Base-by-base conservation (phyloP, 1,284 basidiomycete genomes). In the Cryptococcus floricola region DNA sequence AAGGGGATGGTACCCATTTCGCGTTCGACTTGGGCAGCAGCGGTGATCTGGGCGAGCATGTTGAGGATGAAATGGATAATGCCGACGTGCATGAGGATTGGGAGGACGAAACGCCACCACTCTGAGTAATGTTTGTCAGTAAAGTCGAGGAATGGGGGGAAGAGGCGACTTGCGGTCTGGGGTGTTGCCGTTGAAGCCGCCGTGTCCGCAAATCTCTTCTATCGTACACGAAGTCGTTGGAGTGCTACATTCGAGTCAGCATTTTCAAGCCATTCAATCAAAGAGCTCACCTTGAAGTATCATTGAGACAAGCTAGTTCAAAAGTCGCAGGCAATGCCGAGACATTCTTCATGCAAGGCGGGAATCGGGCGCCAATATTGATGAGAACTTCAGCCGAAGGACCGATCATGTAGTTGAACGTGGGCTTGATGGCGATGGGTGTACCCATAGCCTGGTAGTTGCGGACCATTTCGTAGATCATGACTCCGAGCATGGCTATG, bases 21-120 rank as follows among this genome's bases (percentile, higher is more conserved):
- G 38, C 67, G 56, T 54, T 77, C 75, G 39, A 75, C 62, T 34
- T 68, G 68, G 1, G 66, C 66, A 1, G 63, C 70, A 48, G 59
- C 74, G 48, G 84, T 86, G 54, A 91, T 73, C 67, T 96, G 93
- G 4, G 88, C 92, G 39, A 96, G 69, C 84, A 97, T 87, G 70
- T 98, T 98, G 60, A 98, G 74, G 2, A 87, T 64, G 51, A 95
- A 82, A 72, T 96, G 94, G 16, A 97, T 81, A 59, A 98, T 81
- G 12, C 94, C 94, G 19, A 91, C 93, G 67, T 97, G 94, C 4
- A 97, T 74, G 74, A 98, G 97, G 60, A 94, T 87, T 2, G 90
- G 83, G 2, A 85, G 85, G 62, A 92, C 86, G 68, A 93, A 91
- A 61, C 89, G 89, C 63, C 59, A 64, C 48, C 64, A 71, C 63